Evolutionary conservation across 352 stramenopile genomes (phyloP), one percentile per base, ranked within the genome.

Genomic region (Pythium brassicae): DNA sequence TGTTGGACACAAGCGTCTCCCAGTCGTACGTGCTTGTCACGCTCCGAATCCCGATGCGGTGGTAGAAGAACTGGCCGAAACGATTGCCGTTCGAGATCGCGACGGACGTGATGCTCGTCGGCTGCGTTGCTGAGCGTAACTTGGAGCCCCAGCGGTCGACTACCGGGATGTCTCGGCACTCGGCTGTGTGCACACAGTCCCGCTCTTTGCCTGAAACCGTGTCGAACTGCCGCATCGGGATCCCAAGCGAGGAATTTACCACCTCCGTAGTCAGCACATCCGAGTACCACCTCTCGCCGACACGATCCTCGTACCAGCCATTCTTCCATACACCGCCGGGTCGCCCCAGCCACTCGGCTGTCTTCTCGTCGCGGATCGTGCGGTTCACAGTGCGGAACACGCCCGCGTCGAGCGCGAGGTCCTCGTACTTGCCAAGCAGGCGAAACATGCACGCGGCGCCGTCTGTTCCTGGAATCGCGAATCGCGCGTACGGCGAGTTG

Each of bases 221-320:
- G n/a, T 60, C 40, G 45, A 47, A 60, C 32, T 60, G 54, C 17
- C 22, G 26, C 2, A 54, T 17, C 4, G 17, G 35, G 6, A 60
- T 26, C 0, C 35, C 32, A 7, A 50, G 42, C 10, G 29, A 17
- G 12, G 20, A 43, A 22, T 60, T n/a, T 14, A 19, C 26, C 17
- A 47, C 43, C 19, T 39, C 37, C 17, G 22, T 63, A 6, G 17
- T 29, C 12, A 63, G 32, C 32, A 37, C 43, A 9, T 63, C 50
- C 7, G 57, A 48, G 25, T 49, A 54, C 57, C 57, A 63, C 14
- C 48, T 52, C 44, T 19, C 8, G 1, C 61, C 59, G 10, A 37
- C 14, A 0, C 37, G 15, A 29, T 74, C 65, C 49, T 67, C 66
- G 42, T 75, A 75, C 69, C 69, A 78, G 0, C 69, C 69, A 34